A percentile compares a stretch with the other conserved stretches of the same genome.
phyloP scores from a whole-genome alignment of 2,329 filamentous ascomycete species.

The Aspergillus pseudoglaucus region DNA sequence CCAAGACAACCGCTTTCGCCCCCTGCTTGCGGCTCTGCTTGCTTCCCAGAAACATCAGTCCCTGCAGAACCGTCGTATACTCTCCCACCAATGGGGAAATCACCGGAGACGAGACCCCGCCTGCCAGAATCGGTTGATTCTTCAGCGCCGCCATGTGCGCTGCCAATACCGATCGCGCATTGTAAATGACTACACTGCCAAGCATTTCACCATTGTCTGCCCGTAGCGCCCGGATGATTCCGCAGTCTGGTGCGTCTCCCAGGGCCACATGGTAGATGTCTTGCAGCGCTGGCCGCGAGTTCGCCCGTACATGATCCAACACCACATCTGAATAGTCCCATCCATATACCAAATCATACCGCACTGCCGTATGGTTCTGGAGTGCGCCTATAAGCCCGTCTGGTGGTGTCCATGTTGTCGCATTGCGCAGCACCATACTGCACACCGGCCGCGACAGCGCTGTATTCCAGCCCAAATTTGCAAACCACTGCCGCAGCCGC shows the following conservation, averaged over 20 bases:
- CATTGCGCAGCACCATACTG: constrained; percentile 67
- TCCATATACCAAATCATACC: constrained; percentile 78
- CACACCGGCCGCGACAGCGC: constrained; percentile 56
- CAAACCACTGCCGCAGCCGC: constrained; percentile 70
- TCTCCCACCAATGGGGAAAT: constrained; percentile 62
- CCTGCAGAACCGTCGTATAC: constrained; percentile 68
- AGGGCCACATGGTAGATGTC: constrained; percentile 75
- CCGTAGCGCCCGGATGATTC: constrained; percentile 75
- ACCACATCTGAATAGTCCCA: constrained; percentile 69
- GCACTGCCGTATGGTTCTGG: constrained; percentile 55
- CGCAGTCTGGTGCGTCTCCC: constrained; percentile 63
- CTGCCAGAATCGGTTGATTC: constrained; percentile 51
- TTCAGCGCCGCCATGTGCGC: constrained; percentile 64
- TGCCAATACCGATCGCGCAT: constrained; percentile 60
- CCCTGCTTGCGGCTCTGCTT: constrained; percentile 76
- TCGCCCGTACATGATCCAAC: constrained; percentile 65
- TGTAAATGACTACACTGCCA: constrained; percentile 74
- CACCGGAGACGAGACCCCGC: constrained; percentile 74
- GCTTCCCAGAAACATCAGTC: constrained; percentile 71
- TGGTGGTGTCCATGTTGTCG: constrained; percentile 67
- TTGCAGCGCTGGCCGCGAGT: constrained; percentile 68
- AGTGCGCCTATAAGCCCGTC: constrained; percentile 70
- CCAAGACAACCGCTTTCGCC: constrained; percentile 65
- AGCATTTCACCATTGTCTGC: constrained; percentile 61
- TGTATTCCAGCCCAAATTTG: constrained; percentile 82